Conservation (phyloP, 2,329 filamentous ascomycete species). For the Fusarium coffeatum region DNA sequence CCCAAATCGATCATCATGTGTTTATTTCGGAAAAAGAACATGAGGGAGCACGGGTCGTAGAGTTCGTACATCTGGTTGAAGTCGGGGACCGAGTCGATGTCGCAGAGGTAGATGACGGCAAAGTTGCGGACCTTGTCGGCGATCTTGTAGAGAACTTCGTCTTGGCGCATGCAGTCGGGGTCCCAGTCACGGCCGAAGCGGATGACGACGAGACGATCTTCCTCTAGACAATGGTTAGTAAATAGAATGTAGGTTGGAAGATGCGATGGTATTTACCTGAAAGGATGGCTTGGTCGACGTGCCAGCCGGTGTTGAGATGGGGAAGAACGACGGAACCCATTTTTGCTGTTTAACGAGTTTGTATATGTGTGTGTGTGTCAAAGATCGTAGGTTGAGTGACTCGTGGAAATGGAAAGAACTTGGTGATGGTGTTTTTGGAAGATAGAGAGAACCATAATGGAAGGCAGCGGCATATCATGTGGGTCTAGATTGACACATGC, state of each 20-base stretch:
- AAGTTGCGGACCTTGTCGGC: slow-evolving; percentile 95
- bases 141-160: slow-evolving; percentile 95
- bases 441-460: slow-evolving; percentile 27
- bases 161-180: slow-evolving; percentile 77
- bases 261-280: slow-evolving; percentile 48
- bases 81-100: slow-evolving; percentile 89
- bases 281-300: slow-evolving; percentile 94
- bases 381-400: background rate
- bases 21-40: slow-evolving; percentile 98
- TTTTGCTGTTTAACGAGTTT: background rate
- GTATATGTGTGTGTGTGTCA: no score
- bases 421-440: slow-evolving; percentile 7
- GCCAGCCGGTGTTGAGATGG: slow-evolving; percentile 92
- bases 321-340: slow-evolving; percentile 91
- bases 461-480: slow-evolving; percentile 14
- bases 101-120: slow-evolving; percentile 91
- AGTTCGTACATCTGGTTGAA: slow-evolving; percentile 97
- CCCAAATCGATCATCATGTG: slow-evolving; percentile 99
- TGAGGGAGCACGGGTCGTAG: slow-evolving; percentile 92
- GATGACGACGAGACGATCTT: slow-evolving; percentile 92
- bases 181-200: slow-evolving; percentile 91
- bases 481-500: background rate
- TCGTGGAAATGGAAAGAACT: background rate
- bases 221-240: slow-evolving; percentile 63
- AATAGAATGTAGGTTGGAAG: no score